Evolutionary conservation across 345 rosid species (phyloP).

Genomic region (Mallotus nudiflorus): DNA sequence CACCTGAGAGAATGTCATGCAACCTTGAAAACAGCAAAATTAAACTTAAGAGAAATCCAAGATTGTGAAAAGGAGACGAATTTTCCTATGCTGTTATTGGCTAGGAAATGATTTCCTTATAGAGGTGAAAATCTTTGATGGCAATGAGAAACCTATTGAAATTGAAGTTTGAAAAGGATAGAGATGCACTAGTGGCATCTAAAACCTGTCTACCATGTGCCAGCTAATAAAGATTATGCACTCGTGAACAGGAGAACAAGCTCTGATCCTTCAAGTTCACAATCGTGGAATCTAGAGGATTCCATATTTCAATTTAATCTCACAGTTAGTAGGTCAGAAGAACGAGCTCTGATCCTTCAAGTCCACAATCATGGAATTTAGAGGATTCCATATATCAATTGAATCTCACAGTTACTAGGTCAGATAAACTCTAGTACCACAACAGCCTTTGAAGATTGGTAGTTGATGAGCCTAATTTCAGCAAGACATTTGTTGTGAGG

Average conservation of each 20-base stretch:
- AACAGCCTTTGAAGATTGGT: not conserved
- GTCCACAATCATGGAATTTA: too few relatives aligned
- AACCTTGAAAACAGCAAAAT: not conserved
- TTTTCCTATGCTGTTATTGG: not conserved
- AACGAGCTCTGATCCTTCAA: too few relatives aligned
- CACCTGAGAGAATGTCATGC: constrained; percentile 1
- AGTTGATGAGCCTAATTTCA: not conserved
- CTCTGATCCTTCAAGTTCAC: not conserved
- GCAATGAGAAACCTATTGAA: not conserved
- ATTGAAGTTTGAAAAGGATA: not conserved
- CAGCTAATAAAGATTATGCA: not conserved
- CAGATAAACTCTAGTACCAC: not conserved
- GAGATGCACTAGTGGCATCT: not conserved
- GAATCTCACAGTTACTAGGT: too few relatives aligned
- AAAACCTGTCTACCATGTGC: not conserved
- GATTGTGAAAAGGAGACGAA: not conserved
- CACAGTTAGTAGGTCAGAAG: not conserved
- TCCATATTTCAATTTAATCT: not conserved
- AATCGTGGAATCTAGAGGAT: too few relatives aligned
- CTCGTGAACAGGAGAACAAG: not conserved
- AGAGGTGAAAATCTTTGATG: not conserved
- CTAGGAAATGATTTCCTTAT: not conserved
- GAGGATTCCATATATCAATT: too few relatives aligned
- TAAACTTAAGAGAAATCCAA: not conserved
- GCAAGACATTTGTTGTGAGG: not conserved